Evolutionary conservation across 495 filamentous ascomycete species (phyloP).

Genomic region (Lichina pygmaea): DNA sequence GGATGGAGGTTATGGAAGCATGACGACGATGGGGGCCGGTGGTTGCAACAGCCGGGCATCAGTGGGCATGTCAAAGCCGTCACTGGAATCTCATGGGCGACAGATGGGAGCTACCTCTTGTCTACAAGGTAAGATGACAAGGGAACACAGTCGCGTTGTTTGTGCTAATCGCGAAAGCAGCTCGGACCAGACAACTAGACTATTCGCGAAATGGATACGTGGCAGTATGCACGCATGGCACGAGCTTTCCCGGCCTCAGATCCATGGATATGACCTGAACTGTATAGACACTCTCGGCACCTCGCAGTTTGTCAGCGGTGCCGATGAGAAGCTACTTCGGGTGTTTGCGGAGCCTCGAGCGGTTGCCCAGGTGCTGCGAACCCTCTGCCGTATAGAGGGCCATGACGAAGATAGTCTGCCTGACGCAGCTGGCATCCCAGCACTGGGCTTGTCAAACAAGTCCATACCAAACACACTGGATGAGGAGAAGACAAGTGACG

Average conservation of each 20-base stretch:
- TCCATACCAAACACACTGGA: slow-evolving; percentile 21
- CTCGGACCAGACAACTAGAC: slow-evolving; percentile 79
- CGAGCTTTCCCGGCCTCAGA: slow-evolving; percentile 85
- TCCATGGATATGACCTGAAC: slow-evolving; percentile 95
- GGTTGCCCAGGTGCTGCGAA: slow-evolving; percentile 44
- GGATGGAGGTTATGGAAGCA: slow-evolving; percentile 72
- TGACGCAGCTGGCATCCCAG: slow-evolving; percentile 78
- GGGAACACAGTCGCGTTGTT: too few relatives aligned
- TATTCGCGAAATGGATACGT: slow-evolving; percentile 62
- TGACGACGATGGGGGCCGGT: slow-evolving; percentile 26
- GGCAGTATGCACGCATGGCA: slow-evolving; percentile 43
- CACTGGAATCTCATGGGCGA: slow-evolving; percentile 62
- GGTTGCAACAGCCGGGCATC: slow-evolving; percentile 51
- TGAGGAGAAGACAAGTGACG: slow-evolving; percentile 7
- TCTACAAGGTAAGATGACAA: slow-evolving; percentile 24
- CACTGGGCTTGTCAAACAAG: slow-evolving; percentile 91
- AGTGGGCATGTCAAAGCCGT: slow-evolving; percentile 63
- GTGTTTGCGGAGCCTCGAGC: slow-evolving; percentile 81
- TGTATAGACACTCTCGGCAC: slow-evolving; percentile 52
- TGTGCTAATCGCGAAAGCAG: slow-evolving; percentile 10
- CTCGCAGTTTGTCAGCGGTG: slow-evolving; percentile 70
- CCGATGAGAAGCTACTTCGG: slow-evolving; percentile 87
- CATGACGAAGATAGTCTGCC: slow-evolving; percentile 25
- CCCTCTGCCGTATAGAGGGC: slow-evolving; percentile 32
- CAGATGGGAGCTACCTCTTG: slow-evolving; percentile 56